These are phyloP conservation scores for Papiliotrema terrestris DNA, from an alignment of 1,284 basidiomycete species.

Conservation along the genomic window DNA sequence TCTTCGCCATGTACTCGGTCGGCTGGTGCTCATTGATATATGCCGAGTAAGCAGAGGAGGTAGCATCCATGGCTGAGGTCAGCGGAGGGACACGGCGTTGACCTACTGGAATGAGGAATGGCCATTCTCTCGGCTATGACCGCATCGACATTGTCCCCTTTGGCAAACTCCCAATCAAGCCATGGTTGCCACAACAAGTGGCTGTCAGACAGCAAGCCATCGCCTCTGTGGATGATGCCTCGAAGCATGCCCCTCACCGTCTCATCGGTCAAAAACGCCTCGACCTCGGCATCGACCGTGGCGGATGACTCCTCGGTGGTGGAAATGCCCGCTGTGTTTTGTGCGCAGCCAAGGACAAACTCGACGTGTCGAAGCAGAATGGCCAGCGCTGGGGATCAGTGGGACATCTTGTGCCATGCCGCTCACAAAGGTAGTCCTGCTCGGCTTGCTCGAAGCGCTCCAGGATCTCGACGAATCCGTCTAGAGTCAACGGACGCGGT, in stretches of 20 bases:
- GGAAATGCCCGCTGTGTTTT: neutral
- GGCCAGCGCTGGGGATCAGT: constrained; percentile 58
- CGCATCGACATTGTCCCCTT: constrained; percentile 48
- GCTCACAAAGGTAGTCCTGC: constrained; percentile 74
- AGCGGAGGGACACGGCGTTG: neutral
- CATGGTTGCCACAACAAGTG: constrained; percentile 67
- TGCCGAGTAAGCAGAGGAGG: constrained; percentile 76
- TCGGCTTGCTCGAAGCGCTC: constrained; percentile 67
- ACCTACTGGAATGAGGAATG: constrained; percentile 44
- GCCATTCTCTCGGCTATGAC: constrained; percentile 43
- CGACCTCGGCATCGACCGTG: constrained; percentile 44
- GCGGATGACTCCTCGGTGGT: neutral
- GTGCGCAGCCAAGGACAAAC: constrained; percentile 54
- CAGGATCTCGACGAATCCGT: constrained; percentile 59
- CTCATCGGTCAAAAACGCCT: constrained; percentile 50
- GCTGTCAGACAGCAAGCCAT: constrained; percentile 56
- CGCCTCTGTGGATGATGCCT: constrained; percentile 57
- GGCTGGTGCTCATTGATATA: constrained; percentile 75
- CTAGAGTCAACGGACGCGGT: constrained; percentile 25
- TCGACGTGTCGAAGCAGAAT: constrained; percentile 66
- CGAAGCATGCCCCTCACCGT: constrained; percentile 59
- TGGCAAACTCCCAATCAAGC: constrained; percentile 66
- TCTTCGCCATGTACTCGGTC: constrained; percentile 67
- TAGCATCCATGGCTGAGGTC: constrained; percentile 59
- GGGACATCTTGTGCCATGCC: neutral